Evolutionary conservation across 164 flowering plant genomes (phyloP).

Genomic region (Aristolochia californica): DNA sequence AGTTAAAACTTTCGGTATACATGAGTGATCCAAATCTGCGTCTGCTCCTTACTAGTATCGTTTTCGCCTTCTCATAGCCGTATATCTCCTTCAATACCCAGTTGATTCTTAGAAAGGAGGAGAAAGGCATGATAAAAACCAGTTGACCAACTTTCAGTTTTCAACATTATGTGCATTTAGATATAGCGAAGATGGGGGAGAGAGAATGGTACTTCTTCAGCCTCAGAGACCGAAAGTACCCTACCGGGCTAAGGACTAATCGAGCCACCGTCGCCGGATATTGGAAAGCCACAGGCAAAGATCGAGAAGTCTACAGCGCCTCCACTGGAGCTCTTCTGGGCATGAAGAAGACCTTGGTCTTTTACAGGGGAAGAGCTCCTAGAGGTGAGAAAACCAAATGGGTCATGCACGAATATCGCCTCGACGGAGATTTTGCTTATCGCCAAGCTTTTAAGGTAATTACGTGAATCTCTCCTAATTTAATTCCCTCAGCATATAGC

Average conservation of each 20-base stretch:
- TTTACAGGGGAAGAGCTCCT: constrained; percentile 79
- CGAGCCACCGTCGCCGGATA: constrained; percentile 80
- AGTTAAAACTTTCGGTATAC: too few species aligned
- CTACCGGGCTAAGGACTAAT: constrained; percentile 70
- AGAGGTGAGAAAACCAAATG: constrained; percentile 66
- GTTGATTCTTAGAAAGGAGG: too few species aligned
- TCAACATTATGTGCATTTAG: constrained; percentile 14
- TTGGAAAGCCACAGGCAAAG: constrained; percentile 90
- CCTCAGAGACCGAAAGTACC: constrained; percentile 71
- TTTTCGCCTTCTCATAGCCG: too few species aligned
- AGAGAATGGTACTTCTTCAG: constrained; percentile 83
- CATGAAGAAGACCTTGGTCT: constrained; percentile 79
- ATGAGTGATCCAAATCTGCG: too few species aligned
- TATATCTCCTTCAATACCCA: too few species aligned
- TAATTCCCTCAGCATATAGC: background rate
- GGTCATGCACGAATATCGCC: constrained; percentile 91
- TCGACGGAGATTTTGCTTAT: constrained; percentile 60
- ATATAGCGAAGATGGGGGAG: constrained; percentile 71
- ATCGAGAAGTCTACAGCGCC: constrained; percentile 46
- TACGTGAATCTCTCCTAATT: background rate
- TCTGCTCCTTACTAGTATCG: too few species aligned
- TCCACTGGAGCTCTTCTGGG: constrained; percentile 40
- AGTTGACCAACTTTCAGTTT: too few species aligned
- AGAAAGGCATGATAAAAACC: too few species aligned
- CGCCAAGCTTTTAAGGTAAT: constrained; percentile 63